Base-by-base conservation (phyloP, 1,284 basidiomycete species). In the Mrakiaceae sp. region DNA sequence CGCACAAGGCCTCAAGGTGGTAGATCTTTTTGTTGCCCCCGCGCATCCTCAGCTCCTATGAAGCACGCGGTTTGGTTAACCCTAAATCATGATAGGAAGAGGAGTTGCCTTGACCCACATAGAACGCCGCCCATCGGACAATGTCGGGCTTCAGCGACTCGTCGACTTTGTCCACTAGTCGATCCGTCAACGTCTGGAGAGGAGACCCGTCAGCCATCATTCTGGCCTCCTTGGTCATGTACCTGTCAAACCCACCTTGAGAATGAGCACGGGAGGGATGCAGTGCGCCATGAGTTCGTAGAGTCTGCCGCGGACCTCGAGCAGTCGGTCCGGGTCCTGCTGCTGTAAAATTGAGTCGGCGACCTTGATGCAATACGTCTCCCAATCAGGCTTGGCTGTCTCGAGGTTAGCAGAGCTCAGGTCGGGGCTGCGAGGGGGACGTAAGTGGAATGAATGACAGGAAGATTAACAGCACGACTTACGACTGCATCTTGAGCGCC, bases 371-470 rank as follows among this genome's bases (percentile, higher is more conserved):
- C 92, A 94, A 74, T 97, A 98, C n/a, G 87, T 88, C 76, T 99
- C 95, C 96, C 96, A 99, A 73, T 99, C 96, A 11, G 96, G 94
- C 76, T 96, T 92, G 12, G 94, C 91, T 60, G 92, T 88, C 51
- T 84, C 81, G 60, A 93, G 75, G 48, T 85, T 79, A 59, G 87
- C 86, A 11, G 75, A 76, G 39, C 82, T 81, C 57, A 93, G 79
- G 74, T 90, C 86, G 53, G 88, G 84, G 68, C 88, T 76, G 71
- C 5, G 16, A 39, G 49, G 59, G 47, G 59, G 49, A 39, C 27
- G 27, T 27, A 64, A 49, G 47, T 12, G 49, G 10, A 14, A 54
- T 3, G 43, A 3, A 43, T 40, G 50, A 54, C 16, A n/a, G 44
- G 42, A n/a, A 7, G 44, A 48, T 16, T 7, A 27, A n/a, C 11